These are phyloP conservation scores for Starmerella gropengiesseri DNA, from an alignment of 805 yeast genomes.

Conservation along the genomic window DNA sequence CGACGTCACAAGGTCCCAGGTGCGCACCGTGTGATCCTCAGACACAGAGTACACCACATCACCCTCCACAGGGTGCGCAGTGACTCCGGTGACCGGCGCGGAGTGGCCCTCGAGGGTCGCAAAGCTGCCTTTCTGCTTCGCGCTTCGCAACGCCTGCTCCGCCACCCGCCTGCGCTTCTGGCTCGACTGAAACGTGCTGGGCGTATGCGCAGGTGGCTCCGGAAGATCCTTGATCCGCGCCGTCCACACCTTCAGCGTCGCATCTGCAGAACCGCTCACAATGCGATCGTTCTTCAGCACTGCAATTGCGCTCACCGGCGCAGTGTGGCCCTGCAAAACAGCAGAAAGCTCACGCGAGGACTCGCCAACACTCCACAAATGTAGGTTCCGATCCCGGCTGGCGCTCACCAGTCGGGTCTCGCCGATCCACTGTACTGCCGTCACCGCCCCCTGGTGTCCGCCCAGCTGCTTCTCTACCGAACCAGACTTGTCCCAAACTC, in stretches of 20 bases:
- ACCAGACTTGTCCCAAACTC: slow-evolving; percentile 79
- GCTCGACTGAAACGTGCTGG: slow-evolving; percentile 56
- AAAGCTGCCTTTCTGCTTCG: slow-evolving; percentile 73
- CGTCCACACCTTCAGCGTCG: slow-evolving; percentile 78
- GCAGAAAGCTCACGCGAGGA: slow-evolving; percentile 53
- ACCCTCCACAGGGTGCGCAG: slow-evolving; percentile 58
- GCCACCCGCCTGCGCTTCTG: slow-evolving; percentile 81
- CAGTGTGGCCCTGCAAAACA: slow-evolving; percentile 79
- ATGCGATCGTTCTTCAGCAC: slow-evolving; percentile 37
- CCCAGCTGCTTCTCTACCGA: slow-evolving; percentile 64
- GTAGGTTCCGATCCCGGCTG: slow-evolving; percentile 79
- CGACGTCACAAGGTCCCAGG: slow-evolving; percentile 90
- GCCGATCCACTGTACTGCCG: slow-evolving; percentile 68
- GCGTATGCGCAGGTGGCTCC: slow-evolving; percentile 30
- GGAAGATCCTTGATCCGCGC: slow-evolving; percentile 77
- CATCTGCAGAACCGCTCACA: slow-evolving; percentile 76
- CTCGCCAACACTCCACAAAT: slow-evolving; percentile 53
- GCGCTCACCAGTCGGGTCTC: slow-evolving; percentile 68
- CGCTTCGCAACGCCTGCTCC: slow-evolving; percentile 51
- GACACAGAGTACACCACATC: slow-evolving; percentile 89
- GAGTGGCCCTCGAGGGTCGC: slow-evolving; percentile 68
- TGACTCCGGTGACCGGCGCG: slow-evolving; percentile 78
- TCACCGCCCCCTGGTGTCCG: slow-evolving; percentile 84
- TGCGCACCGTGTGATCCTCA: slow-evolving; percentile 87
- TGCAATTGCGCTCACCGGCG: slow-evolving; percentile 69